Conservation (phyloP, 2,329 filamentous ascomycete species). For the Sporothrix phasma region DNA sequence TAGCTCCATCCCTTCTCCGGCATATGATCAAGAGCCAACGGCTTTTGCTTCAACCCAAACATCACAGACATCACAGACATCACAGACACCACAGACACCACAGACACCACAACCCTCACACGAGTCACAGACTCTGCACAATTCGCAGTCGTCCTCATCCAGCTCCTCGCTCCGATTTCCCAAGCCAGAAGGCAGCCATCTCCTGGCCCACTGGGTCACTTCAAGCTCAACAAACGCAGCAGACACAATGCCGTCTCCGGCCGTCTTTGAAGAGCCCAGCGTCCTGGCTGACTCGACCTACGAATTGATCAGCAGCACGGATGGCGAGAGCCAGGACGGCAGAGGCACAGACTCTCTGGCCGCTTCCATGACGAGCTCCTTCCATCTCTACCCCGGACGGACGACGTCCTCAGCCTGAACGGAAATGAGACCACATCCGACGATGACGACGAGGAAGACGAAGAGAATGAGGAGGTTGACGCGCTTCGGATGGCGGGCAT, state of each 20-base stretch:
- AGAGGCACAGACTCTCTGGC: constrained; percentile 34
- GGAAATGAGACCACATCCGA: constrained; percentile 35
- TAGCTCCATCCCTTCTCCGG: background rate
- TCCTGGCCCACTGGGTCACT: constrained; percentile 50
- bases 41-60: background rate
- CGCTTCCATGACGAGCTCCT: constrained; percentile 29
- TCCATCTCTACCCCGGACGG: constrained; percentile 21
- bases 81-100: background rate
- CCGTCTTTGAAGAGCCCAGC: constrained; percentile 34
- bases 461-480: constrained; percentile 33
- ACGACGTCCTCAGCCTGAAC: constrained; percentile 25
- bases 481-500: constrained; percentile 19
- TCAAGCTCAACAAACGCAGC: constrained; percentile 40
- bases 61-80: background rate
- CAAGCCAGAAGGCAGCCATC: constrained; percentile 43
- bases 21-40: background rate
- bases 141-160: constrained; percentile 23
- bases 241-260: constrained; percentile 33
- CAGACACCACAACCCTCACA: background rate
- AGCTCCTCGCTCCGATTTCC: constrained; percentile 47
- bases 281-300: constrained; percentile 47
- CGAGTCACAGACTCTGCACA: background rate
- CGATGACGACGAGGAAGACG: constrained; percentile 37
- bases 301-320: constrained; percentile 44
- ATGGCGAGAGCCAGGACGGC: constrained; percentile 44